Conservation (phyloP, 2,329 filamentous ascomycete species). For the Dactylellina drechsleri region DNA sequence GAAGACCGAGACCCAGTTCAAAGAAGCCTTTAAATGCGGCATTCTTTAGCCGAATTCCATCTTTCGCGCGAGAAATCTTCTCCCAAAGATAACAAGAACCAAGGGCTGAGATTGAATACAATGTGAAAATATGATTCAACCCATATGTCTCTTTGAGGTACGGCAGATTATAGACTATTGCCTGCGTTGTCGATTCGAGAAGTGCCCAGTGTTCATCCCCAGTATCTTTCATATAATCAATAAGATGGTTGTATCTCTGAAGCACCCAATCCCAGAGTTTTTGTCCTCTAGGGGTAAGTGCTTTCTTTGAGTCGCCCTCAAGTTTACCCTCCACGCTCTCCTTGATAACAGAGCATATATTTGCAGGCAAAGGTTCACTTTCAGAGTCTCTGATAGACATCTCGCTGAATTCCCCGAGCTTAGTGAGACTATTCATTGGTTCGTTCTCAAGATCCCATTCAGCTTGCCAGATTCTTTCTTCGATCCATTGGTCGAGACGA, state of each 20-base stretch:
- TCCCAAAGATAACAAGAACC: constrained; percentile 37
- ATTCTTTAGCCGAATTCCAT: constrained; percentile 24
- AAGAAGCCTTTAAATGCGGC: constrained; percentile 27
- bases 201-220: constrained; percentile 19
- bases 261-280: constrained; percentile 37
- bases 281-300: background rate
- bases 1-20: constrained; percentile 7
- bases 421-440: background rate
- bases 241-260: constrained; percentile 16
- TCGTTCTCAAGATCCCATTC: constrained; percentile 17
- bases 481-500: constrained; percentile 26
- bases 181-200: constrained; percentile 15
- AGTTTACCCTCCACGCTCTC: background rate
- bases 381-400: background rate
- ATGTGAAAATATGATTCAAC: constrained; percentile 27
- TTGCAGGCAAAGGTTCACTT: constrained; percentile 9
- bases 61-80: constrained; percentile 19
- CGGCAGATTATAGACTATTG: constrained; percentile 33
- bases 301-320: background rate
- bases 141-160: constrained; percentile 26
- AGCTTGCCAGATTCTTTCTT: constrained; percentile 13
- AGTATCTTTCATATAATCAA: constrained; percentile 29
- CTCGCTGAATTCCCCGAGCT: constrained; percentile 1
- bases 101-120: constrained; percentile 22
- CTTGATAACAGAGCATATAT: constrained; percentile 18